Evolutionary conservation across 192 early-diverging fungal genomes (phyloP).

Genomic region (Backusella mclennaniae): DNA sequence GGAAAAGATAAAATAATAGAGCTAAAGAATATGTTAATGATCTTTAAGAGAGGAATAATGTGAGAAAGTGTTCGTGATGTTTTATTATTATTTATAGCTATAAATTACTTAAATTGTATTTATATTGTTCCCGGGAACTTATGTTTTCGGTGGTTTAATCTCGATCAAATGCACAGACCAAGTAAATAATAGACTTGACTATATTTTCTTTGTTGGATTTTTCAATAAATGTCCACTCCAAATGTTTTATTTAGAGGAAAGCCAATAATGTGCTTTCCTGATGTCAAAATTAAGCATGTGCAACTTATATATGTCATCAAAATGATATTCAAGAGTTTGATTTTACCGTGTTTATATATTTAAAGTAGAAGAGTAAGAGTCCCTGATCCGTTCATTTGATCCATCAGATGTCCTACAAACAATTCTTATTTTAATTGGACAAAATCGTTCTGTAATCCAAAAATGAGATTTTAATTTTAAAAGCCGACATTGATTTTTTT

Average conservation of each 20-base stretch:
- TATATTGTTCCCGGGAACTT: not conserved
- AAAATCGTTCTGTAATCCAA: not conserved
- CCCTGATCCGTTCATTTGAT: conserved; percentile 13
- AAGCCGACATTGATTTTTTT: not conserved
- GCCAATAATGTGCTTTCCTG: not conserved
- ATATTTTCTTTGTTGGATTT: not conserved
- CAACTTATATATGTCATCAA: not conserved
- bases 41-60: not conserved
- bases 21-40: not conserved
- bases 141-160: not conserved
- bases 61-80: not conserved
- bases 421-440: not conserved
- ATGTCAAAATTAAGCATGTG: conserved; percentile 4
- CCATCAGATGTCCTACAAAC: conserved; percentile 6
- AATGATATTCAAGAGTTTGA: not conserved
- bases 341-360: not conserved
- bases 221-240: not conserved
- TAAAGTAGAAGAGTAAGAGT: not conserved
- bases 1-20: not conserved
- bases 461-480: not conserved
- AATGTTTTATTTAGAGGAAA: conserved; percentile 1
- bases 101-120: not conserved
- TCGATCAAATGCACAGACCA: conserved; percentile 5
- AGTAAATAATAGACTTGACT: not conserved
- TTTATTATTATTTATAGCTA: not conserved